Evolutionary conservation across 805 yeast genomes (phyloP).

Genomic region (Candida ortonii): DNA sequence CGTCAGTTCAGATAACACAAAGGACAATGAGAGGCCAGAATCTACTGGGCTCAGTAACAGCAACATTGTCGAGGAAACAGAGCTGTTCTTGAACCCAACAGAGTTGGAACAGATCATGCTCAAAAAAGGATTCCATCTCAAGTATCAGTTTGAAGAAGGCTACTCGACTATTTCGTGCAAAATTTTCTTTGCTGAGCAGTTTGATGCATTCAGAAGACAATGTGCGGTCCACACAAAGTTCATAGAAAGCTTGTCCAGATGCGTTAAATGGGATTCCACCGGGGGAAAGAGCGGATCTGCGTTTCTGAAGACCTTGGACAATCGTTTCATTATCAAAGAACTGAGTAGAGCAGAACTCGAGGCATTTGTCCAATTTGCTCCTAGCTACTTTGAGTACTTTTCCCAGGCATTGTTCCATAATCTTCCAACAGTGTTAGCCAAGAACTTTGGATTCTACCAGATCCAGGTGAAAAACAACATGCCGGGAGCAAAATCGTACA

Average conservation of each 20-base stretch:
- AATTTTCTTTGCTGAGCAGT: constrained; percentile 92
- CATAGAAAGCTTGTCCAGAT: constrained; percentile 86
- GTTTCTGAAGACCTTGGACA: constrained; percentile 87
- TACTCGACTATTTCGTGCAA: constrained; percentile 83
- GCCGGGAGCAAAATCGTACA: constrained; percentile 65
- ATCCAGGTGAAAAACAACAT: constrained; percentile 79
- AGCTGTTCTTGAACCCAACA: constrained; percentile 11
- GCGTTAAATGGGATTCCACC: constrained; percentile 91
- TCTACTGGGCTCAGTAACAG: constrained; percentile 12
- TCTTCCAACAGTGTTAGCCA: constrained; percentile 89
- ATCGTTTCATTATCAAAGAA: constrained; percentile 85
- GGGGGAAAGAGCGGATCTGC: constrained; percentile 98
- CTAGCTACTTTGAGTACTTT: constrained; percentile 93
- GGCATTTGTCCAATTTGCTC: constrained; percentile 92
- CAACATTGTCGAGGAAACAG: constrained; percentile 10
- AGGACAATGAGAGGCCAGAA: constrained; percentile 10
- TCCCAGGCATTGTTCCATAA: constrained; percentile 94
- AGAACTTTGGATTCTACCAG: constrained; percentile 93
- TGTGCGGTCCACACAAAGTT: constrained; percentile 76
- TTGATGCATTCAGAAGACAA: constrained; percentile 85
- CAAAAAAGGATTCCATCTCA: constrained; percentile 83
- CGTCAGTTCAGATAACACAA: constrained; percentile 20
- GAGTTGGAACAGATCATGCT: constrained; percentile 67
- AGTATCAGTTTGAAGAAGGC: constrained; percentile 89
- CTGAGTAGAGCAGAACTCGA: constrained; percentile 85